Evolutionary conservation across 2,329 filamentous ascomycete genomes (phyloP).

Genomic region (Alternaria tenuissima): DNA sequence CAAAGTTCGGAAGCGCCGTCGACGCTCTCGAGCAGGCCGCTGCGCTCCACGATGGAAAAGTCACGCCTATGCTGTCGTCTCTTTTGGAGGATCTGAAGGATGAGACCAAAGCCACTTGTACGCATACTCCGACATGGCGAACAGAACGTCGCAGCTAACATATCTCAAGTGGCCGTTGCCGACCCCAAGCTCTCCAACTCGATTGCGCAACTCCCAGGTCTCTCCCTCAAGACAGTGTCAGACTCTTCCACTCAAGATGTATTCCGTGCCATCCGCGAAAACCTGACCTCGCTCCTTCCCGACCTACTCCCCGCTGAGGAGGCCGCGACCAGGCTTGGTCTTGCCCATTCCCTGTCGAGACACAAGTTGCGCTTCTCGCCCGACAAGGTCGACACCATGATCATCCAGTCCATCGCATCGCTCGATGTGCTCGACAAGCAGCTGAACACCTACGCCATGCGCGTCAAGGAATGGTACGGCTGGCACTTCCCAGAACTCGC

Average conservation of each 20-base stretch:
- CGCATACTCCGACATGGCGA: constrained; percentile 6
- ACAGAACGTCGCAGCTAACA: constrained; percentile 22
- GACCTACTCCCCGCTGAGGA: constrained; percentile 85
- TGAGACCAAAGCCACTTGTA: constrained; percentile 89
- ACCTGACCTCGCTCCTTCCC: constrained; percentile 88
- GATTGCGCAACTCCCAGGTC: constrained; percentile 88
- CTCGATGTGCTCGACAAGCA: constrained; percentile 98
- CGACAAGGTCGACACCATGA: constrained; percentile 99
- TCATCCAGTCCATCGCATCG: constrained; percentile 89
- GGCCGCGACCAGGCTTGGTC: constrained; percentile 92
- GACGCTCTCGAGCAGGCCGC: constrained; percentile 86
- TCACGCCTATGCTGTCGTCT: constrained; percentile 82
- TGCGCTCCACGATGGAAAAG: constrained; percentile 85
- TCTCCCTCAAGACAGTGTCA: constrained; percentile 84
- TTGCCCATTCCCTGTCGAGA: constrained; percentile 89
- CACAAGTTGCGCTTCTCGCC: constrained; percentile 99
- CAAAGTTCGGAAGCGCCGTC: constrained; percentile 95
- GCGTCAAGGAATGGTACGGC: constrained; percentile 99
- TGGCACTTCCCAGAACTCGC: constrained; percentile 99
- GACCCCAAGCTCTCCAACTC: constrained; percentile 90
- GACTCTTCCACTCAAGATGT: constrained; percentile 85
- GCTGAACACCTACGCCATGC: constrained; percentile 97
- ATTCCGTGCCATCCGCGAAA: constrained; percentile 92
- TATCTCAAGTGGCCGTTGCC: constrained; percentile 74
- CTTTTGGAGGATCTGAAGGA: constrained; percentile 92